Percentiles rank a stretch among this genome's conserved stretches.
Conservation (phyloP, 225 moss, liverwort and hornwort species). For the Takakia lepidozioides region DNA sequence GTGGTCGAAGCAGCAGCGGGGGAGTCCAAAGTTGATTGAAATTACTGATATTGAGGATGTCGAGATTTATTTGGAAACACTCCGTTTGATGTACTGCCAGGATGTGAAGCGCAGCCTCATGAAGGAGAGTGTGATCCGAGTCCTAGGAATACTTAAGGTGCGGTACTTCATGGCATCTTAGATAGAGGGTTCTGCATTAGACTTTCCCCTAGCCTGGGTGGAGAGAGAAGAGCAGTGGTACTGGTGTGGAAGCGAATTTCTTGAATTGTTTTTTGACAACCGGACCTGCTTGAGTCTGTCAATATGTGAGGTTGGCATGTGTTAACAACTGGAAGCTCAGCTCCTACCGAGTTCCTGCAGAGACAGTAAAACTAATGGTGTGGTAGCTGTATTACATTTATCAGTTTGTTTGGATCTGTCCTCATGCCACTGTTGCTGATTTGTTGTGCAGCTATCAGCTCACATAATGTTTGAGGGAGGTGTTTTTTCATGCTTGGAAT, state of each 20-base stretch:
- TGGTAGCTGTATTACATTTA: background rate
- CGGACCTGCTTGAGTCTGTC: no score
- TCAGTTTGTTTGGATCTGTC: background rate
- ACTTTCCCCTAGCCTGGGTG: background rate
- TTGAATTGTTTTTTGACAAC: background rate
- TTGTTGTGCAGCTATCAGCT: conserved; percentile 48
- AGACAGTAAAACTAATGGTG: no score
- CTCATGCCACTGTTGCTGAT: background rate
- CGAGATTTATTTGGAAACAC: conserved; percentile 70
- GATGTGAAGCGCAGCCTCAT: conserved; percentile 72
- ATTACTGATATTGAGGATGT: conserved; percentile 81
- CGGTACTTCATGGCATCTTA: no score
- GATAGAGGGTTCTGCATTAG: background rate
- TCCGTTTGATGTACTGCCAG: conserved; percentile 80
- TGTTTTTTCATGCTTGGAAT: conserved; percentile 68
- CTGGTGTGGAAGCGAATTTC: no score
- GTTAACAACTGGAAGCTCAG: no score
- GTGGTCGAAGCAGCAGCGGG: conserved; percentile 69
- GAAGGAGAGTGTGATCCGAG: conserved; percentile 67
- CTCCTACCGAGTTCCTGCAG: no score
- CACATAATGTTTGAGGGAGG: conserved; percentile 88
- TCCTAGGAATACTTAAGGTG: conserved; percentile 80
- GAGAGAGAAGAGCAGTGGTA: no score
- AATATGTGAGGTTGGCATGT: no score
- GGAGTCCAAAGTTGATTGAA: conserved; percentile 54